Evolutionary conservation across 140 eudicot genomes (phyloP).

Genomic region (Anethum foeniculum): DNA sequence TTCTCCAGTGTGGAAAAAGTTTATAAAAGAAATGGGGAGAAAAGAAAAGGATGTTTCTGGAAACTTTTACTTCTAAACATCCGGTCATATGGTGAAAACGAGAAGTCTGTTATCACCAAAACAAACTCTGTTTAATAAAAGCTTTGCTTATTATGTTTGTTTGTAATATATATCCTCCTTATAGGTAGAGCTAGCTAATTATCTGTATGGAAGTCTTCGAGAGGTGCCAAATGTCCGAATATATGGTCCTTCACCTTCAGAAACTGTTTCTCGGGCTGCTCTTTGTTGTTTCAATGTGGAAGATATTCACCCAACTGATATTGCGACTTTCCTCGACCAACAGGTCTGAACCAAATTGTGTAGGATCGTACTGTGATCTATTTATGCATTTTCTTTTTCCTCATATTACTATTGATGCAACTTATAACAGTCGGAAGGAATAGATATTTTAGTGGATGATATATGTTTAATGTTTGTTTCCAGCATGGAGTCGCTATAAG

Average conservation of each 20-base stretch:
- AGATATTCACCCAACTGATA: conserved; percentile 80
- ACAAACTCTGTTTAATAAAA: neutral
- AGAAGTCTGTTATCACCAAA: neutral
- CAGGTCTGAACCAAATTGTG: conserved; percentile 37
- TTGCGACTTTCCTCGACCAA: conserved; percentile 93
- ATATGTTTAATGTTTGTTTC: neutral
- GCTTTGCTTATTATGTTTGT: neutral
- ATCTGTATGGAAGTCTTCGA: conserved; percentile 52
- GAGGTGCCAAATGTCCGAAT: conserved; percentile 60
- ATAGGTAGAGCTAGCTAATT: conserved; percentile 75
- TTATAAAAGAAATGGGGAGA: neutral
- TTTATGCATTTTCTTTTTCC: conserved; percentile 2
- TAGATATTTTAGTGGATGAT: neutral
- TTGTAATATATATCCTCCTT: neutral
- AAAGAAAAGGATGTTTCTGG: neutral
- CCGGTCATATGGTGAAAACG: neutral
- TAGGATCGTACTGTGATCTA: neutral
- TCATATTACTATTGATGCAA: neutral
- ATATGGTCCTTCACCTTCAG: conserved; percentile 89
- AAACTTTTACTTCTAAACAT: neutral
- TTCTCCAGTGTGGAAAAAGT: neutral
- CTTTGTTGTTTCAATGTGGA: conserved; percentile 90
- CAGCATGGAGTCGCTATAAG: conserved; percentile 98
- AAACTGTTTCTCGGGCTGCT: conserved; percentile 65
- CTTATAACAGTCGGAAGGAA: neutral